Percentiles rank a stretch among this genome's conserved stretches.
These are phyloP conservation scores for Cyamopsis tetragonoloba DNA, from an alignment of 306 rosid genomes.

Conservation along the genomic window DNA sequence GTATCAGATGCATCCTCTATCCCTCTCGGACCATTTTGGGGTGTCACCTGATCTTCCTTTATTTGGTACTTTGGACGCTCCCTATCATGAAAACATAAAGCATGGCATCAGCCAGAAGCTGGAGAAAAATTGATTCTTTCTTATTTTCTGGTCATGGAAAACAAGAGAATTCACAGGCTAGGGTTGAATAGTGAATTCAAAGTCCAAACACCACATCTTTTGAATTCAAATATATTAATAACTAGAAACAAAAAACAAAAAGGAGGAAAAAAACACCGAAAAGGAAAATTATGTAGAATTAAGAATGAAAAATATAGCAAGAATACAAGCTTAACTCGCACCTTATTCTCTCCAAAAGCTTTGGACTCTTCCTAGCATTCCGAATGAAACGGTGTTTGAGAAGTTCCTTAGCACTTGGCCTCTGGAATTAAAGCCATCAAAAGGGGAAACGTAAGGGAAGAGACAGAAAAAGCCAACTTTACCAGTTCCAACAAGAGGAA, in stretches of 20 bases:
- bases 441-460: neutral
- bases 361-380: conserved; percentile 76
- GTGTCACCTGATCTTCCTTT: conserved; percentile 53
- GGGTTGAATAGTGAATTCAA: neutral
- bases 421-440: conserved; percentile 44
- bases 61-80: conserved; percentile 84
- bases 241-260: neutral
- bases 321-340: conserved; percentile 15
- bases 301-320: conserved; percentile 6
- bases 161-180: neutral
- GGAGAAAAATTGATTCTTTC: neutral
- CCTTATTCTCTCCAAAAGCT: conserved; percentile 91
- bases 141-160: conserved; percentile 21
- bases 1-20: conserved; percentile 63
- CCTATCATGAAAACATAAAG: conserved; percentile 43
- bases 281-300: neutral
- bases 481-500: neutral
- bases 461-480: neutral
- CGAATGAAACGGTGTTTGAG: conserved; percentile 78
- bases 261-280: neutral
- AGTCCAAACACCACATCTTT: neutral
- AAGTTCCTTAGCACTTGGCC: conserved; percentile 93
- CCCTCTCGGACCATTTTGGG: conserved; percentile 50
- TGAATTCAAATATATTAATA: neutral
- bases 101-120: conserved; percentile 22